phyloP scores from a whole-genome alignment of 2,329 filamentous ascomycete species.

The Neoscytalidium dimidiatum region DNA sequence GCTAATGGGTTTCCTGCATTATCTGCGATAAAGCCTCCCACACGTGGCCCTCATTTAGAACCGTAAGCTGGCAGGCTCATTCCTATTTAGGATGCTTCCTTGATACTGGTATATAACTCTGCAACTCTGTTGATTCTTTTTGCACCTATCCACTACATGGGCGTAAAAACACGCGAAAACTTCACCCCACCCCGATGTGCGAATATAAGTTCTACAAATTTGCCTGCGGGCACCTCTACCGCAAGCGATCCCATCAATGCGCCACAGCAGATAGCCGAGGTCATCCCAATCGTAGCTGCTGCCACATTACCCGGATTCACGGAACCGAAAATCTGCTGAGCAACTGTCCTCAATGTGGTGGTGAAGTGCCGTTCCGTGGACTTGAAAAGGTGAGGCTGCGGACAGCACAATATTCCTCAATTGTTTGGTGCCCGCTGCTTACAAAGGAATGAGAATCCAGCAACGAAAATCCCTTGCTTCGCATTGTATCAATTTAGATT shows the following conservation, averaged over 20 bases:
- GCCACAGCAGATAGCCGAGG: no score
- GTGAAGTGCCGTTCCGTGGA: neutral
- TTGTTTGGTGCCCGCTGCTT: neutral
- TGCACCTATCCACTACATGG: no score
- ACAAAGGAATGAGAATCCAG: no score
- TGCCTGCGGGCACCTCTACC: neutral
- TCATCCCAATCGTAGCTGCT: neutral
- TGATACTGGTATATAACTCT: no score
- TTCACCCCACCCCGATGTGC: neutral
- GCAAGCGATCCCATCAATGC: neutral
- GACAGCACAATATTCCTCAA: neutral
- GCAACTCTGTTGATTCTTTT: no score
- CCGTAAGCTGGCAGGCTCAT: no score
- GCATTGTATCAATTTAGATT: no score
- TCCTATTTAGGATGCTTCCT: no score
- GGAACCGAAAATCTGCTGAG: neutral
- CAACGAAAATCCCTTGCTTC: no score
- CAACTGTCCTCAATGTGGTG: neutral
- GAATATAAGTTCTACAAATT: neutral
- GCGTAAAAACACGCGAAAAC: neutral
- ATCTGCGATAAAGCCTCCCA: no score
- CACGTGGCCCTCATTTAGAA: no score
- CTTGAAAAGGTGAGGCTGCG: slow-evolving; percentile 1
- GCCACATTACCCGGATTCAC: neutral
- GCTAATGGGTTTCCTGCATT: no score